Percentiles rank a stretch among this genome's conserved stretches.
Evolutionary conservation across 1,139 yeast genomes (phyloP).

Genomic region (Lodderomyces metapsilosis): DNA sequence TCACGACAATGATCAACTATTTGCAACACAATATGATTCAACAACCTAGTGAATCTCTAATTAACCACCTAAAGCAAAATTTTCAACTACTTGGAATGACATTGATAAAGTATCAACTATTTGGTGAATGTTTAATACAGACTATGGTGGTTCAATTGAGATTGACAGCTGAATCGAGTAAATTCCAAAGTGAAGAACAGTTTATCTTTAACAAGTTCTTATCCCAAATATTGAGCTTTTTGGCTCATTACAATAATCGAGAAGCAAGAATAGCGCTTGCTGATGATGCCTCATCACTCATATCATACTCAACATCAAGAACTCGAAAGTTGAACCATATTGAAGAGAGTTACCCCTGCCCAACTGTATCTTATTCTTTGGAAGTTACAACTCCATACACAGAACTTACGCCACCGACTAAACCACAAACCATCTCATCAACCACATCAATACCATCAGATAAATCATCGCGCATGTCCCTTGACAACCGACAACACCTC

Average conservation of each 20-base stretch:
- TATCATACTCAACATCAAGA: not conserved
- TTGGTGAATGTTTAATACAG: conserved; percentile 24
- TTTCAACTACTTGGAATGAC: conserved; percentile 21
- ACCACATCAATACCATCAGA: conserved; percentile 8
- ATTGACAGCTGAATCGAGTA: not conserved
- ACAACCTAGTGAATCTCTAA: conserved; percentile 14
- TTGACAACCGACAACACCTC: not conserved
- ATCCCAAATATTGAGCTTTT: conserved; percentile 17
- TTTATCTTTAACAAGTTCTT: conserved; percentile 17
- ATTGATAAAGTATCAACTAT: conserved; percentile 15
- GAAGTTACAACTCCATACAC: conserved; percentile 4
- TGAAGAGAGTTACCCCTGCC: not conserved
- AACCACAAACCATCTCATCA: conserved; percentile 5
- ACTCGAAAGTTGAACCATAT: too few relatives aligned
- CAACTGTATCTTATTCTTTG: not conserved
- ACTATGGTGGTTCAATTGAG: conserved; percentile 13
- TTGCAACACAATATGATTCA: conserved; percentile 16
- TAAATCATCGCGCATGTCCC: conserved; percentile 9
- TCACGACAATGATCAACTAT: conserved; percentile 18
- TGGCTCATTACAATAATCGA: conserved; percentile 14
- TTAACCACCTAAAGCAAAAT: conserved; percentile 18
- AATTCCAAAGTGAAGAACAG: conserved; percentile 9
- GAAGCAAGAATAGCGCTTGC: conserved; percentile 8
- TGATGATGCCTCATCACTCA: conserved; percentile 5
- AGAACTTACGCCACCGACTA: conserved; percentile 1